Evolutionary conservation across 805 yeast species (phyloP).

Genomic region (Candida ascalaphidarum): DNA sequence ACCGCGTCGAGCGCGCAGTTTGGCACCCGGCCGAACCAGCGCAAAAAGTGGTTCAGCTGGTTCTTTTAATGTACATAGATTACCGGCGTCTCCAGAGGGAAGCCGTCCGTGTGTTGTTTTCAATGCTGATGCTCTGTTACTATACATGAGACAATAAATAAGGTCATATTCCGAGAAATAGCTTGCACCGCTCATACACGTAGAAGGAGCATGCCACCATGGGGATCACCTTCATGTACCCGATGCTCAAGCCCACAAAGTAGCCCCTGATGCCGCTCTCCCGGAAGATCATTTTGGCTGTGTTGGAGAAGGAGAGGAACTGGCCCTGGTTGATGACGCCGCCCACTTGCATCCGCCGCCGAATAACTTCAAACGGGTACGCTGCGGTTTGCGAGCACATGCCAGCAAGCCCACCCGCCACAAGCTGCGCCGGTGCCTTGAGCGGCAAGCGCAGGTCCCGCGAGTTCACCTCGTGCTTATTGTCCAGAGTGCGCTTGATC

Average conservation of each 20-base stretch:
- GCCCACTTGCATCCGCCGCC: slow-evolving; percentile 95
- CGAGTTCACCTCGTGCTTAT: slow-evolving; percentile 16
- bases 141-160: neutral
- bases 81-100: too few species aligned
- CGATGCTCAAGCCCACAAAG: slow-evolving; percentile 91
- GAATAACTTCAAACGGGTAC: slow-evolving; percentile 90
- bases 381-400: slow-evolving; percentile 93
- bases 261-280: slow-evolving; percentile 83
- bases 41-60: slow-evolving; percentile 52
- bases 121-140: too few species aligned
- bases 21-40: slow-evolving; percentile 43
- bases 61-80: slow-evolving; percentile 43
- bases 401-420: slow-evolving; percentile 96
- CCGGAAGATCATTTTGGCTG: slow-evolving; percentile 50
- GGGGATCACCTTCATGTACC: slow-evolving; percentile 90
- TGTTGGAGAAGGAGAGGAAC: slow-evolving; percentile 43
- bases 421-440: slow-evolving; percentile 82
- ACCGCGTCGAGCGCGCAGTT: slow-evolving; percentile 39
- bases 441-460: slow-evolving; percentile 53
- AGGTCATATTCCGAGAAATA: slow-evolving; percentile 49
- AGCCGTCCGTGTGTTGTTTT: too few species aligned
- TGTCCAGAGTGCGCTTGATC: slow-evolving; percentile 8
- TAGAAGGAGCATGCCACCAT: slow-evolving; percentile 96
- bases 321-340: slow-evolving; percentile 60
- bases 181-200: slow-evolving; percentile 85